phyloP scores from a whole-genome alignment of 345 rosid genomes.

The Syzygium aromaticum region DNA sequence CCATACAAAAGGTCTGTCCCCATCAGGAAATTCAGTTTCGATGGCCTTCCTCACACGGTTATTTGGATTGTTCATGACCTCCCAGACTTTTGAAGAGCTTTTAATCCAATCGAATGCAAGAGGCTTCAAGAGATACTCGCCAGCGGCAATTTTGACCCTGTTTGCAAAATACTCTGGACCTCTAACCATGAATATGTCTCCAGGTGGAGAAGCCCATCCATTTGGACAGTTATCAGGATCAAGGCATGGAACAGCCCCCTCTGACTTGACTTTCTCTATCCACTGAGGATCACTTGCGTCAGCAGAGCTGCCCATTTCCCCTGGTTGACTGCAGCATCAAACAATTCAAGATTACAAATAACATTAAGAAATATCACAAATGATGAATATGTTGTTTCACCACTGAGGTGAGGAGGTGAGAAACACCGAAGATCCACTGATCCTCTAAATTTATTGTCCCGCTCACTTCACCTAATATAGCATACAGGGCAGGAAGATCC shows the following conservation, averaged over 20 bases:
- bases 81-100: conserved; percentile 52
- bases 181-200: conserved; percentile 68
- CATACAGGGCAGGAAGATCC: background rate
- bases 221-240: conserved; percentile 53
- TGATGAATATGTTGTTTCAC: background rate
- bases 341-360: background rate
- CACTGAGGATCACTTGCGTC: conserved; percentile 43
- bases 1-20: conserved; percentile 82
- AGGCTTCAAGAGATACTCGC: conserved; percentile 67
- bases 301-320: conserved; percentile 34
- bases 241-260: conserved; percentile 71
- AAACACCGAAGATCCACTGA: background rate
- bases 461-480: background rate
- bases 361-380: background rate
- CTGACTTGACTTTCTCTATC: conserved; percentile 62
- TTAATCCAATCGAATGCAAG: conserved; percentile 88
- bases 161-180: conserved; percentile 75
- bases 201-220: conserved; percentile 87
- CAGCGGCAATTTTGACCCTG: conserved; percentile 68
- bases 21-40: conserved; percentile 37
- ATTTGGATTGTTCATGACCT: conserved; percentile 42
- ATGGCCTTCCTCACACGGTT: conserved; percentile 56
- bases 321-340: background rate
- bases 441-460: background rate
- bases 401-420: background rate